Base-by-base conservation (phyloP, 257 asterid genomes). In the Solanum okadae region DNA sequence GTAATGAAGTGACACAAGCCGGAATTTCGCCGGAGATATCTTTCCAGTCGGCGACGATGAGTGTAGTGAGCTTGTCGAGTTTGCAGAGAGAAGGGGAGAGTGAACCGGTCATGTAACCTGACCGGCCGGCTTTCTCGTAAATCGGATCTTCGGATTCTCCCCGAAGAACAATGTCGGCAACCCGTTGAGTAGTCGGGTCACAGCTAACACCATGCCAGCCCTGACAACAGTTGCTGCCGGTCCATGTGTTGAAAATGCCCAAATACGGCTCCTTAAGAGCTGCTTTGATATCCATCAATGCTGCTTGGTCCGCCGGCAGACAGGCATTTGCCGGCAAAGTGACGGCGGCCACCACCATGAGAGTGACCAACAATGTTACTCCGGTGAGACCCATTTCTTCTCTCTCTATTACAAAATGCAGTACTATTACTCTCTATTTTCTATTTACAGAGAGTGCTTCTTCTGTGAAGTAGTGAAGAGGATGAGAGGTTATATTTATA, bases 71-170 rank as follows among this genome's bases (percentile, higher is more conserved):
- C 14, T 91, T 87, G 87, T 95, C 97, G 90, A 97, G 98, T 29
- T 88, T 91, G 91, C 99, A 96, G 83, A 96, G 13, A 73, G 98
- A 40, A 46, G 94, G 90, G 71, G 98, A 95, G 87, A 96, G 91
- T 1, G 94, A 91, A 85, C 99, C 99, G 79, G 96, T 90, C 99
- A 96, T 96, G 97, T 96, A 96, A 8, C 99, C 99, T 22, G 99
- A 90, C 83, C 98, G 93, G 85, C 99, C 98, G 87, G 98, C 91
- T 49, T 93, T 95, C 35, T 93, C 96, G 90, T 95, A 93, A 87
- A 97, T 94, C 34, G 96, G 97, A 87, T 97, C 98, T 89, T 96
- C 98, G 34, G 99, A 97, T 82, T 97, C 99, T 22, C 99, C 99
- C 13, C 99, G 98, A 73, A 97, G 98, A 87, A 87, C 82, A 42